These are phyloP conservation scores for Suillus decipiens DNA, from an alignment of 768 basidiomycete genomes.

Conservation along the genomic window DNA sequence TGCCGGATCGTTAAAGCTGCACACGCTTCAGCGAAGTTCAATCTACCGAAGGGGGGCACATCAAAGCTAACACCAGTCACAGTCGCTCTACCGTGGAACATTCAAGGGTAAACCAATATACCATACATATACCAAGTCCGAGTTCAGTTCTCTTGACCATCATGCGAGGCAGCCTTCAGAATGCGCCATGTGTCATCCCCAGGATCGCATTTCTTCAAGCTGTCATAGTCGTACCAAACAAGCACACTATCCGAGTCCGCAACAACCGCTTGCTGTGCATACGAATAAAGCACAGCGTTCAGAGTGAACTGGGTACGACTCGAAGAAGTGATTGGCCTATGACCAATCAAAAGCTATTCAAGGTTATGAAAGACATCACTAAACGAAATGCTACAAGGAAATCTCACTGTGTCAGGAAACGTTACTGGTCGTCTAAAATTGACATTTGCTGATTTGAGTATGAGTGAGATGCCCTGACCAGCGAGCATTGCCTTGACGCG, in stretches of 20 bases:
- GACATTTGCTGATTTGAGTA: slow-evolving; percentile 69
- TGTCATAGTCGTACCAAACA: slow-evolving; percentile 82
- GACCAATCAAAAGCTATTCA: slow-evolving; percentile 62
- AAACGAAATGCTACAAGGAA: slow-evolving; percentile 3
- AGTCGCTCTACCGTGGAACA: not conserved
- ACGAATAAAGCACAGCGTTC: slow-evolving; percentile 60
- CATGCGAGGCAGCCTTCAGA: slow-evolving; percentile 14
- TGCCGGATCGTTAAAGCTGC: too few relatives aligned
- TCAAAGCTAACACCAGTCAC: not conserved
- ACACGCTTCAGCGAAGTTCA: not conserved
- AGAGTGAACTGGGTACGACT: slow-evolving; percentile 50
- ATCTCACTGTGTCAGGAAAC: slow-evolving; percentile 72
- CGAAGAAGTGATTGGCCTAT: slow-evolving; percentile 46
- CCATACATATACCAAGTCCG: not conserved
- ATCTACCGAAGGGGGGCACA: not conserved
- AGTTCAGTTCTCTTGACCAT: not conserved
- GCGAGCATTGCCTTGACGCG: slow-evolving; percentile 58
- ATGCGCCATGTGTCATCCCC: slow-evolving; percentile 47
- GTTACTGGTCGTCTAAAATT: slow-evolving; percentile 72
- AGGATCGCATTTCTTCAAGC: slow-evolving; percentile 62
- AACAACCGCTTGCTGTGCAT: slow-evolving; percentile 61
- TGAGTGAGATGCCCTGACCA: slow-evolving; percentile 68
- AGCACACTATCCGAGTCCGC: slow-evolving; percentile 63
- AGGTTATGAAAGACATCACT: slow-evolving; percentile 10
- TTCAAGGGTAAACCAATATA: not conserved